These are phyloP conservation scores for Beta macrorhiza DNA, from an alignment of 179 eudicot genomes.

Conservation along the genomic window DNA sequence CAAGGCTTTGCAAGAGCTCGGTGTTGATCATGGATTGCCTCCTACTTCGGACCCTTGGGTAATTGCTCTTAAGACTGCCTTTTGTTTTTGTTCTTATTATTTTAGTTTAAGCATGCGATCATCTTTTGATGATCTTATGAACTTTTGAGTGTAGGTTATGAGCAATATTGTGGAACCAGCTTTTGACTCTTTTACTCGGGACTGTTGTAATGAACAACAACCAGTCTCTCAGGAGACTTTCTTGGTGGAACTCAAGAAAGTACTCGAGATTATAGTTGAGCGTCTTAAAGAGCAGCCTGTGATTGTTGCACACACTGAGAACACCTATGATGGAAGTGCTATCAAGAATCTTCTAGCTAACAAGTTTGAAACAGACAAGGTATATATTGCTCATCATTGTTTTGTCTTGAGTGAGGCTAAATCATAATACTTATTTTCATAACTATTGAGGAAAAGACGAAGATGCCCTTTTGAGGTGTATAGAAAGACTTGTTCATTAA, in stretches of 20 bases:
- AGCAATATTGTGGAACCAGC: conserved; percentile 70
- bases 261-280: conserved; percentile 51
- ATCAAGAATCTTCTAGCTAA: conserved; percentile 68
- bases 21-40: conserved; percentile 88
- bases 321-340: conserved; percentile 74
- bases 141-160: conserved; percentile 46
- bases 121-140: neutral
- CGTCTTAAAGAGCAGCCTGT: conserved; percentile 85
- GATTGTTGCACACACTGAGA: conserved; percentile 93
- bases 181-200: conserved; percentile 32
- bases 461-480: too few relatives aligned
- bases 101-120: neutral
- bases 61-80: conserved; percentile 24
- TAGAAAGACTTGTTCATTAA: too few relatives aligned
- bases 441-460: too few relatives aligned
- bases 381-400: conserved; percentile 9
- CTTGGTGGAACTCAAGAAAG: conserved; percentile 53
- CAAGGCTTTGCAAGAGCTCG: conserved; percentile 68
- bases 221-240: conserved; percentile 58
- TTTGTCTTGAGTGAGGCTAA: neutral
- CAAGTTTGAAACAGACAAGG: conserved; percentile 90
- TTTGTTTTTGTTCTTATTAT: neutral
- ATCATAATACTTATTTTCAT: neutral
- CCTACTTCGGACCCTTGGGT: conserved; percentile 91
- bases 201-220: conserved; percentile 25